A percentile compares a stretch with the other conserved stretches of the same genome.
phyloP scores from a whole-genome alignment of 805 yeast genomes.

The Starmerella floris region DNA sequence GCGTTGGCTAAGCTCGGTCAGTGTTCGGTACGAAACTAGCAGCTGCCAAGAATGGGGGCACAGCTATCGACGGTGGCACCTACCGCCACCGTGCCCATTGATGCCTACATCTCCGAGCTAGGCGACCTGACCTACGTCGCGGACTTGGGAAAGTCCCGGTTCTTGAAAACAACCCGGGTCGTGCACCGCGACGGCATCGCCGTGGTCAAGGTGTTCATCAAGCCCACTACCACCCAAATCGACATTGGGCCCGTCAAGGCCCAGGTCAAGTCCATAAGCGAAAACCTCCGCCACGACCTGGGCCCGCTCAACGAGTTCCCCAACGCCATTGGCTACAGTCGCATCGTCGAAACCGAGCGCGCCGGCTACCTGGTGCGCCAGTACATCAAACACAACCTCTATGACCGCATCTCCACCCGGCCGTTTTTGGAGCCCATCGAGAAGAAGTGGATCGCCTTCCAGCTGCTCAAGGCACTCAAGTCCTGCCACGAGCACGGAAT shows the following conservation, averaged over 20 bases:
- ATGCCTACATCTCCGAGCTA: conserved; percentile 75
- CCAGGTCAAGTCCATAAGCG: conserved; percentile 11
- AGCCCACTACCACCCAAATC: conserved; percentile 35
- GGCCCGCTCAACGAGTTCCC: conserved; percentile 24
- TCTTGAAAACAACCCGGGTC: conserved; percentile 75
- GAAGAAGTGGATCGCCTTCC: conserved; percentile 73
- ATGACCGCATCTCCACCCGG: conserved; percentile 72
- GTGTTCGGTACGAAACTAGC: too few species aligned
- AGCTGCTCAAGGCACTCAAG: conserved; percentile 49
- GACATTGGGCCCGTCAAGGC: conserved; percentile 4
- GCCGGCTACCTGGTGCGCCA: conserved; percentile 88
- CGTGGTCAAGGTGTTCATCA: conserved; percentile 70
- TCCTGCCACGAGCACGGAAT: conserved; percentile 50
- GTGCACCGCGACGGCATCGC: conserved; percentile 58
- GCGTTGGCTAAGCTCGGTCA: too few species aligned
- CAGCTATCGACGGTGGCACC: conserved; percentile 77
- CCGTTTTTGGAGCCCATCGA: conserved; percentile 77
- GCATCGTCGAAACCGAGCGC: conserved; percentile 72
- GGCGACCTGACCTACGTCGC: conserved; percentile 61
- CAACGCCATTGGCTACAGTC: conserved; percentile 57
- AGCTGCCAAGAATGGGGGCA: conserved; percentile 56
- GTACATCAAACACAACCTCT: conserved; percentile 61
- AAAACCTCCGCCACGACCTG: conserved; percentile 18
- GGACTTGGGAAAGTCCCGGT: conserved; percentile 58
- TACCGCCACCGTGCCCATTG: conserved; percentile 78